Conservation (phyloP, 2,329 filamentous ascomycete species). For the Colletotrichum phormii region DNA sequence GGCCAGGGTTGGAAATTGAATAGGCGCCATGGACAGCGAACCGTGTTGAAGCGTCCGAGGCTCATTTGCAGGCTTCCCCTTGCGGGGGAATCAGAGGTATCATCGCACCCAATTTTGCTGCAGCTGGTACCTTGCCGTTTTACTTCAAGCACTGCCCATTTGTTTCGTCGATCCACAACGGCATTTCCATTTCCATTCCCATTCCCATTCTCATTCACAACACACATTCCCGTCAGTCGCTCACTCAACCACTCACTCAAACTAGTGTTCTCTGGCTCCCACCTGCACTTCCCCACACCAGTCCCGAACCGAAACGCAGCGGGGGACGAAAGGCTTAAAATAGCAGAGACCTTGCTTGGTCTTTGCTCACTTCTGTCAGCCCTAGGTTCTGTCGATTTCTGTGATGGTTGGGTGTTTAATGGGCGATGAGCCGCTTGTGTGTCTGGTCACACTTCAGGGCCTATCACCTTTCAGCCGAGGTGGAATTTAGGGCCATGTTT, state of each 20-base stretch:
- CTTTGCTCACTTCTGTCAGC: too few species aligned
- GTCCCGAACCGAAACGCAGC: constrained; percentile 25
- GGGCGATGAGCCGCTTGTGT: neutral
- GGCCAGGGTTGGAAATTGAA: constrained; percentile 22
- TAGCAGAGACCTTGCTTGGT: neutral
- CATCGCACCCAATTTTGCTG: neutral
- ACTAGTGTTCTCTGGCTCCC: neutral
- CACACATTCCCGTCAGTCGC: too few species aligned
- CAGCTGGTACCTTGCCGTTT: neutral
- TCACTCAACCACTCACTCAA: neutral
- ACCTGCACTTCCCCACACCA: constrained; percentile 7
- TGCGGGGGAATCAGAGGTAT: neutral
- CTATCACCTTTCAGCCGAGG: too few species aligned
- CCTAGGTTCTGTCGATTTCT: neutral
- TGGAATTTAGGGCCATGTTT: neutral
- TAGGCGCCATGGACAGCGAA: neutral
- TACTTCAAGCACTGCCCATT: neutral
- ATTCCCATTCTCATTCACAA: too few species aligned
- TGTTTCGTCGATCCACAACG: constrained; percentile 20
- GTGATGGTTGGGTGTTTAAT: neutral
- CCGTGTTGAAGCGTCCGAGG: constrained; percentile 7
- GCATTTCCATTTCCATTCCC: neutral
- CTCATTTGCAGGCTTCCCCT: constrained; percentile 4
- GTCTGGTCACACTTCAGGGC: neutral
- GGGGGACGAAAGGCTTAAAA: constrained; percentile 12